These are phyloP conservation scores for Rhizoclosmatium globosum DNA, from an alignment of 192 early-diverging fungal species.

Conservation along the genomic window DNA sequence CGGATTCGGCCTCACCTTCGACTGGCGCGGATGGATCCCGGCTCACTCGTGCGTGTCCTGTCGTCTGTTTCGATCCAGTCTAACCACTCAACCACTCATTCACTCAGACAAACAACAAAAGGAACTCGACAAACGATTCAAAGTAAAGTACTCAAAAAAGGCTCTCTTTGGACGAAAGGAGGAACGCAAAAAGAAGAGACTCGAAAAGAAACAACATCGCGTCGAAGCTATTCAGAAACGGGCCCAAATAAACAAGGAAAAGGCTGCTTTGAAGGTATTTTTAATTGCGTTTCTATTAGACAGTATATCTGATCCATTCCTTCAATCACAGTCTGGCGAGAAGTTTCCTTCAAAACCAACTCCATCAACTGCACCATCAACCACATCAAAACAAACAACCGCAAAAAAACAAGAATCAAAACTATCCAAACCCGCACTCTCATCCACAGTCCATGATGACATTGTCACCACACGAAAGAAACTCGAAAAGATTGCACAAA, in stretches of 20 bases:
- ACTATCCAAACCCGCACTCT: neutral
- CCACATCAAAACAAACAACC: neutral
- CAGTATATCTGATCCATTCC: neutral
- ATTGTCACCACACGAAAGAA: neutral
- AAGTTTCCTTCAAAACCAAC: no score
- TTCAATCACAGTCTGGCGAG: neutral
- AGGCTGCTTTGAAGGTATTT: neutral
- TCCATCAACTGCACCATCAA: neutral
- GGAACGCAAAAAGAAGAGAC: constrained; percentile 33
- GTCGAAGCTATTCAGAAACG: neutral
- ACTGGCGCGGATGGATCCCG: neutral
- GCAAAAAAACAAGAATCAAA: neutral
- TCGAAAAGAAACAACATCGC: constrained; percentile 28
- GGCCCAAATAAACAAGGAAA: neutral
- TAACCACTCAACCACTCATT: neutral
- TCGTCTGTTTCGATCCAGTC: neutral
- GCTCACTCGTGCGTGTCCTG: neutral
- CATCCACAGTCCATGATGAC: neutral
- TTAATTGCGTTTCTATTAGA: neutral
- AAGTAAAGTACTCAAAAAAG: constrained; percentile 27
- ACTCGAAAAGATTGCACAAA: constrained; percentile 24
- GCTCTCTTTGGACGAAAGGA: constrained; percentile 26
- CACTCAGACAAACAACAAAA: constrained; percentile 24
- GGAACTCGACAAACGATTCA: constrained; percentile 38
- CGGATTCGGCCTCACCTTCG: neutral